These are phyloP conservation scores for Heterobasidion occidentale DNA, from an alignment of 1,284 basidiomycete species.

Conservation along the genomic window DNA sequence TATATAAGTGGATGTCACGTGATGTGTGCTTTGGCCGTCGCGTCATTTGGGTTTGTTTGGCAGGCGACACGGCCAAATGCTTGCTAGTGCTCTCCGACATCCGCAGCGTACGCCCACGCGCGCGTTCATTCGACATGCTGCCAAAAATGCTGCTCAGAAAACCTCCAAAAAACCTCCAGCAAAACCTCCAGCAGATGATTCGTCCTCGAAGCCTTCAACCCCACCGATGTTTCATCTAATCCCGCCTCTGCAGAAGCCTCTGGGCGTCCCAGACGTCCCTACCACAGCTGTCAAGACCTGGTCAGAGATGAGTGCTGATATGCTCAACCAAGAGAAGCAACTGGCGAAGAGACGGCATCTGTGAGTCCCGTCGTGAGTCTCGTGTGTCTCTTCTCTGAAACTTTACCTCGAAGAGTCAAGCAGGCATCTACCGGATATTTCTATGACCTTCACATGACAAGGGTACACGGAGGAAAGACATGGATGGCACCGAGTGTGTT, in stretches of 20 bases:
- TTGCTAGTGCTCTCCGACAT: background rate
- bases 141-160: background rate
- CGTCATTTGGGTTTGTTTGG: background rate
- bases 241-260: slow-evolving; percentile 58
- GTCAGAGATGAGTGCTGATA: slow-evolving; percentile 61
- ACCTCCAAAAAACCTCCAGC: too few species aligned
- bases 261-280: slow-evolving; percentile 64
- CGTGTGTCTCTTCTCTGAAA: background rate
- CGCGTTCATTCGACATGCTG: background rate
- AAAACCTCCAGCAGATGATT: too few species aligned
- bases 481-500: slow-evolving; percentile 90
- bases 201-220: too few species aligned
- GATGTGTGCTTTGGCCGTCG: background rate
- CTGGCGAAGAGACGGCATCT: slow-evolving; percentile 70
- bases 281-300: slow-evolving; percentile 49
- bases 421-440: slow-evolving; percentile 89
- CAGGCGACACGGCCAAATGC: background rate
- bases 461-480: slow-evolving; percentile 85
- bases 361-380: slow-evolving; percentile 37
- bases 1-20: slow-evolving; percentile 4
- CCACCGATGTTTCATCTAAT: slow-evolving; percentile 18
- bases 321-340: slow-evolving; percentile 67
- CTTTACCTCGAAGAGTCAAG: slow-evolving; percentile 51
- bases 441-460: slow-evolving; percentile 78
- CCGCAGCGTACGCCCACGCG: background rate